These are phyloP conservation scores for Trichosporon sp. DNA, from an alignment of 1,284 basidiomycete genomes.

Conservation along the genomic window DNA sequence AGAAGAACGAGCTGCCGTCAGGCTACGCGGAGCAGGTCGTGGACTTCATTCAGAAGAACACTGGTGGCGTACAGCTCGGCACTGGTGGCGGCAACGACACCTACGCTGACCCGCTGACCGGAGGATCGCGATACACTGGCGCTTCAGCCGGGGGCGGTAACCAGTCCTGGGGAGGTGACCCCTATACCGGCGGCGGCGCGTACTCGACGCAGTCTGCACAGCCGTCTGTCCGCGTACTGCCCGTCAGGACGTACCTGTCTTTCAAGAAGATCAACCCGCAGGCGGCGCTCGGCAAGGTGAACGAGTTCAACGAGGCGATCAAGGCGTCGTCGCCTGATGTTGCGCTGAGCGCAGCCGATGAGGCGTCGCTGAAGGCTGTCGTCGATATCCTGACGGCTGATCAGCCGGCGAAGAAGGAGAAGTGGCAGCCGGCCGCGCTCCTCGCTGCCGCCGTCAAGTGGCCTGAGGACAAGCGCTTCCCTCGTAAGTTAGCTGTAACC, in stretches of 20 bases:
- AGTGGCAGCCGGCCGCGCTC: constrained; percentile 66
- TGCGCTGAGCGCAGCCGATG: constrained; percentile 66
- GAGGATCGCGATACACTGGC: constrained; percentile 65
- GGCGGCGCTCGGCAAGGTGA: constrained; percentile 80
- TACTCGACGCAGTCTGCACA: constrained; percentile 44
- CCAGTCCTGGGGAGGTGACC: constrained; percentile 22
- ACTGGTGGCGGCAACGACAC: constrained; percentile 57
- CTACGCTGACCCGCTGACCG: constrained; percentile 89
- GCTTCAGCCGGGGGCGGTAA: neutral
- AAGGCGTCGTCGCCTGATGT: constrained; percentile 63
- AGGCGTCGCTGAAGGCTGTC: constrained; percentile 25
- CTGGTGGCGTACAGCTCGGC: constrained; percentile 71
- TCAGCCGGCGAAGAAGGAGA: constrained; percentile 35
- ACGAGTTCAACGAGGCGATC: constrained; percentile 75
- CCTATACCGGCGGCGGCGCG: constrained; percentile 37
- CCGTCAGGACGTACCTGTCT: constrained; percentile 61
- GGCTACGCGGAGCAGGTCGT: constrained; percentile 89
- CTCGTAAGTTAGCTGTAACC: constrained; percentile 61
- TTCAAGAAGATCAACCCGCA: constrained; percentile 88
- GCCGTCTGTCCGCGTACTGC: constrained; percentile 46
- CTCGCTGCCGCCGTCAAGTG: constrained; percentile 72
- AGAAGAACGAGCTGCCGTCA: constrained; percentile 78
- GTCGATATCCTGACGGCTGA: constrained; percentile 26
- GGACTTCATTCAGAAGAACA: constrained; percentile 90
- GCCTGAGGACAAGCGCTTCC: constrained; percentile 79